phyloP scores from a whole-genome alignment of 208 protist genomes.

The Crithidia thermophila region DNA sequence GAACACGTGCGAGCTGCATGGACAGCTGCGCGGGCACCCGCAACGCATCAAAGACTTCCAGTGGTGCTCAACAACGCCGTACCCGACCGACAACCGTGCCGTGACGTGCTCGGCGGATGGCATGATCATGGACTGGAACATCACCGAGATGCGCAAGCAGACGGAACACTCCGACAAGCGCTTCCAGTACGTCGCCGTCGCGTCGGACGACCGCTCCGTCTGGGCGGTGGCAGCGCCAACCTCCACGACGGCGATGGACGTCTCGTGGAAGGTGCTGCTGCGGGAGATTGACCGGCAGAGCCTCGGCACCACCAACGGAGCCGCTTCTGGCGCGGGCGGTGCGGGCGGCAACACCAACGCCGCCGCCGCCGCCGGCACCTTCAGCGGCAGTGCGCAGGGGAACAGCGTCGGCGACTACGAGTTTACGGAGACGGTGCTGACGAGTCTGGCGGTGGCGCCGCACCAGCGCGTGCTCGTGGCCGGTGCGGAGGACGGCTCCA shows the following conservation, averaged over 20 bases:
- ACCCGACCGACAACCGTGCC: conserved; percentile 92
- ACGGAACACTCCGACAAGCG: conserved; percentile 92
- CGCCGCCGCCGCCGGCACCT: background rate
- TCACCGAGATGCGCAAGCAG: conserved; percentile 84
- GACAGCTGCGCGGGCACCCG: conserved; percentile 93
- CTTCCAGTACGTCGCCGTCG: conserved; percentile 89
- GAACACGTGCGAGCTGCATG: conserved; percentile 92
- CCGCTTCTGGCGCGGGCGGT: background rate
- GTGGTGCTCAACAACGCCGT: conserved; percentile 83
- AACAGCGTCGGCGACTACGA: conserved; percentile 72
- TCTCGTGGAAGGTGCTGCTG: conserved; percentile 88
- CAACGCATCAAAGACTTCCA: conserved; percentile 88
- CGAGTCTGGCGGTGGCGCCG: conserved; percentile 73
- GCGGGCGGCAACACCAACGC: background rate
- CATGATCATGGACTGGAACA: conserved; percentile 94
- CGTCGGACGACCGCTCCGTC: conserved; percentile 83
- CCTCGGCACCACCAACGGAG: conserved; percentile 36
- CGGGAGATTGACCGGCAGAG: conserved; percentile 83
- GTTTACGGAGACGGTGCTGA: conserved; percentile 72
- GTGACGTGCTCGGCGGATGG: conserved; percentile 94
- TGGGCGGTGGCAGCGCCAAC: conserved; percentile 91
- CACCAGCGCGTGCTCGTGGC: conserved; percentile 92
- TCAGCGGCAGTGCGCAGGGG: conserved; percentile 10
- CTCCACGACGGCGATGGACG: conserved; percentile 61
- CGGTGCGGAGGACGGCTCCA: conserved; percentile 87